Conservation (phyloP, 495 filamentous ascomycete species). For the Penicillium salamii region DNA sequence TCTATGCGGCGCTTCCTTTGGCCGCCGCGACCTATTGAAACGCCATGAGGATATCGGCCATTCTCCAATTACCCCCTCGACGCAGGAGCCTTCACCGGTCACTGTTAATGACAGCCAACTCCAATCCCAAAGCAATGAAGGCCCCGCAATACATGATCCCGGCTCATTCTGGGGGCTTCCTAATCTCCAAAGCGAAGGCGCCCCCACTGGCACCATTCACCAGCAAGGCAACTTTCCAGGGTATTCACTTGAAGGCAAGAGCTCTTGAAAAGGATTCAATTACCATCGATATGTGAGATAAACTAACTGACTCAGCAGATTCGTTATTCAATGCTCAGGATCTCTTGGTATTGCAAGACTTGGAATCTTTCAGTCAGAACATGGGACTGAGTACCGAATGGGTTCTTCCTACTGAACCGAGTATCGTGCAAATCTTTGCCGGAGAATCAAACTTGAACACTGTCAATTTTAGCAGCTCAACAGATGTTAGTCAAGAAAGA, state of each 20-base stretch:
- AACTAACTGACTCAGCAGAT: neutral
- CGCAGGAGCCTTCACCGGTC: neutral
- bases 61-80: conserved; percentile 5
- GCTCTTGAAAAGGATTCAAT: no score
- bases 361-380: conserved; percentile 15
- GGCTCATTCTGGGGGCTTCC: neutral
- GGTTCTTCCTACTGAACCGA: conserved; percentile 6
- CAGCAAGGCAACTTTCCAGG: neutral
- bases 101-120: neutral
- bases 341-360: conserved; percentile 10
- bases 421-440: conserved; percentile 2
- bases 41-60: conserved; percentile 14
- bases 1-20: conserved; percentile 15
- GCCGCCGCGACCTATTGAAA: conserved; percentile 15
- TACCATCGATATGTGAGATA: no score
- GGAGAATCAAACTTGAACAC: neutral
- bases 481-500: neutral
- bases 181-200: neutral
- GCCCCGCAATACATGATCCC: neutral
- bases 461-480: neutral
- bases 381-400: conserved; percentile 13
- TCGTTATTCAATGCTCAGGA: conserved; percentile 5
- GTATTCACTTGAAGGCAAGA: conserved; percentile 1
- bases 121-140: neutral
- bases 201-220: neutral